Conservation (phyloP, 208 protist species). For the Trypanosoma melophagium region DNA sequence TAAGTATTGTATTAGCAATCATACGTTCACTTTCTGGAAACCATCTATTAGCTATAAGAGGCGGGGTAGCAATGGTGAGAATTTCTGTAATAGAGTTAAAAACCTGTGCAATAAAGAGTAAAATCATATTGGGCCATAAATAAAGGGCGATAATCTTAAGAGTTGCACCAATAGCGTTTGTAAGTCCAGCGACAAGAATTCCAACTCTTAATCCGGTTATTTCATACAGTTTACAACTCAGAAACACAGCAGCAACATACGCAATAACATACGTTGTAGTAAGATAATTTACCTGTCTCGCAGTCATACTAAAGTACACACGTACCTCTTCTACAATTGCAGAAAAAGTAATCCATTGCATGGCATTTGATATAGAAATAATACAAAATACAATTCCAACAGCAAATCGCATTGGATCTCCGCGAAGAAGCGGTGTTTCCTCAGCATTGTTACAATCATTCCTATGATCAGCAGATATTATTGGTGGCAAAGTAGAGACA, state of each 20-base stretch:
- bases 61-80: slow-evolving; percentile 74
- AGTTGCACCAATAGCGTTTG: slow-evolving; percentile 53
- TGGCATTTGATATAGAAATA: slow-evolving; percentile 65
- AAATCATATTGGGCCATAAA: slow-evolving; percentile 49
- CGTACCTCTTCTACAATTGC: slow-evolving; percentile 57
- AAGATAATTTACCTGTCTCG: slow-evolving; percentile 69
- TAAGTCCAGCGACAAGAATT: slow-evolving; percentile 43
- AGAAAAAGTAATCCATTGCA: slow-evolving; percentile 74
- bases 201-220: slow-evolving; percentile 60
- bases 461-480: too few species aligned
- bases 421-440: slow-evolving; percentile 1
- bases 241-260: slow-evolving; percentile 72
- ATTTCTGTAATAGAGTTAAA: slow-evolving; percentile 76
- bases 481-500: too few species aligned
- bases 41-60: slow-evolving; percentile 77
- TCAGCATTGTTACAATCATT: not conserved
- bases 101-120: slow-evolving; percentile 63
- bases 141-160: slow-evolving; percentile 73
- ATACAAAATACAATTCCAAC: slow-evolving; percentile 55
- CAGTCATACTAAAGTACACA: slow-evolving; percentile 55
- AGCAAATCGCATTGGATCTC: slow-evolving; percentile 56
- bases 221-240: slow-evolving; percentile 84
- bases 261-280: slow-evolving; percentile 74
- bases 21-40: slow-evolving; percentile 64
- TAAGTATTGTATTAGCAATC: slow-evolving; percentile 70